phyloP scores from a whole-genome alignment of 306 rosid genomes.

The Phaseolus lunatus region DNA sequence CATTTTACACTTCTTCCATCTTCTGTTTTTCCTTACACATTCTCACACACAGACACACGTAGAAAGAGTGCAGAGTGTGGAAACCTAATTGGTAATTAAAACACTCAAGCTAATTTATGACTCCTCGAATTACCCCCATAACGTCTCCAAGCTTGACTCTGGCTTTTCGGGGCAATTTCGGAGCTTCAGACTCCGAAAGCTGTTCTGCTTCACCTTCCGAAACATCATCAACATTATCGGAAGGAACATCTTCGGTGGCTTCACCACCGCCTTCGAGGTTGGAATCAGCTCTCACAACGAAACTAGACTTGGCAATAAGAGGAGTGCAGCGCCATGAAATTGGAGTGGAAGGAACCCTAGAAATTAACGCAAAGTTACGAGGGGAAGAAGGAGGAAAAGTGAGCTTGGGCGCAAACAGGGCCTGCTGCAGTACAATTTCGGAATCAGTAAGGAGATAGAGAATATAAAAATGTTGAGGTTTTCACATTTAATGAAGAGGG shows the following conservation, averaged over 20 bases:
- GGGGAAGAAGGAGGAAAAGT: constrained; percentile 53
- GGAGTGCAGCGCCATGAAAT: constrained; percentile 56
- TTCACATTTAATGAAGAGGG: background rate
- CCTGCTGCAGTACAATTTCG: constrained; percentile 55
- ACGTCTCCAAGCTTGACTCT: constrained; percentile 93
- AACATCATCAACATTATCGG: constrained; percentile 46
- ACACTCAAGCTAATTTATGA: constrained; percentile 1
- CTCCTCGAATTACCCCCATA: constrained; percentile 74
- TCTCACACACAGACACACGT: background rate
- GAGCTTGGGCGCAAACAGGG: constrained; percentile 58
- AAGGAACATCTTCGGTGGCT: constrained; percentile 25
- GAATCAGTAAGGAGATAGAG: constrained; percentile 6
- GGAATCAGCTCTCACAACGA: constrained; percentile 68
- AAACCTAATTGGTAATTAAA: constrained; percentile 16
- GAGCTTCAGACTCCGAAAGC: constrained; percentile 51
- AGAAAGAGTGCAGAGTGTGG: background rate
- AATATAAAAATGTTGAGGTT: background rate
- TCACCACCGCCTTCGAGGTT: constrained; percentile 53
- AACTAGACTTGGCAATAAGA: constrained; percentile 48
- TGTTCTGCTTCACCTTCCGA: constrained; percentile 47
- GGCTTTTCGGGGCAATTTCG: constrained; percentile 65
- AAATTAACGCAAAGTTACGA: constrained; percentile 45
- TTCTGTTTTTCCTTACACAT: background rate
- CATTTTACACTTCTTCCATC: background rate
- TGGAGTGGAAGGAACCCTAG: constrained; percentile 55